Evolutionary conservation across 306 rosid genomes (phyloP), one percentile per base, ranked within the genome.

Genomic region (Ceratonia siliqua): DNA sequence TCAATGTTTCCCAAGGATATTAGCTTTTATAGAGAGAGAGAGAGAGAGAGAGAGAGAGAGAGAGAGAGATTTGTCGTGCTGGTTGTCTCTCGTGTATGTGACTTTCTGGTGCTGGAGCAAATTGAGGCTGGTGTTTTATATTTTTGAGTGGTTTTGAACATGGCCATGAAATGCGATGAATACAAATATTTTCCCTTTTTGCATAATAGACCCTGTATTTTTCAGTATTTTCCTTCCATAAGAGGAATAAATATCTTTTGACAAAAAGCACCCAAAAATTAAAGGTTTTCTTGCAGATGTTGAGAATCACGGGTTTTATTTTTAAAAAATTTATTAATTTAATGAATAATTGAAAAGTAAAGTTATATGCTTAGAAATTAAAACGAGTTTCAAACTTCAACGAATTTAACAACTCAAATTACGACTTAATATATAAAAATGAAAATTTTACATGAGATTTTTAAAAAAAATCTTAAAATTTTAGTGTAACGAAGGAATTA

Each of bases 131-230:
- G 75, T 81, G 86, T 58, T 73, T 67, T 78, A 72, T 46, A 62
- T 21, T 30, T 73, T 50, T 67, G 86, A 77, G 93, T 83, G 97
- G 92, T 81, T 71, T 81, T 72, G 79, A 85, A 77, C 53, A 36
- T 42, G 77, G 76, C 90, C 84, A 87, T 85, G 81, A 83, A 53
- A 80, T 58, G 58, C 62, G 54, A 75, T 82, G 42, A 55, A 65
- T 35, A 36, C 18, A 59, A 30, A 21, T 62, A 46, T 20, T 73
- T 45, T 57, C 62, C 68, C 50, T 30, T 65, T 76, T 75, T 75
- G 78, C 81, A 18, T 25, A 10, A 75, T 42, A 3, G 15, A 5
- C 86, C 71, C 68, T 35, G 2, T 0, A 13, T 55, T 79, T 68
- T 4, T 59, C 8, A 14, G 13, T 57, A 65, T 53, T 76, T 50